Base-by-base conservation (phyloP, 768 basidiomycete genomes). In the Kwoniella mangroviensis region DNA sequence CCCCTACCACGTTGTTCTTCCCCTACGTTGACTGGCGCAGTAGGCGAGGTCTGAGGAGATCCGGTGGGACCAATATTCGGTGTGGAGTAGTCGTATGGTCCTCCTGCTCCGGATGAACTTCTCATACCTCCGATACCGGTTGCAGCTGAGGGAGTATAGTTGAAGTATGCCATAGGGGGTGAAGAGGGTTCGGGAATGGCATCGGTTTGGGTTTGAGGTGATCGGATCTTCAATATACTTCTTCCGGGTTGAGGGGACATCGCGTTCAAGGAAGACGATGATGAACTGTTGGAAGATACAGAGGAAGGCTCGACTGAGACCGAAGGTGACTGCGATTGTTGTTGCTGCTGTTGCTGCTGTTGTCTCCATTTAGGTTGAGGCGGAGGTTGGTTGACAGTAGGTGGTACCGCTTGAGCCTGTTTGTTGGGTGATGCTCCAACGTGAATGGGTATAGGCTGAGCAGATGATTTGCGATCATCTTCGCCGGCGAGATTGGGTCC, bases 401-500 rank as follows among this genome's bases (percentile, higher is more conserved):
- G 75, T 34, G 58, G 22, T 28, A 54, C 45, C 5, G 73, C 19
- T 51, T 63, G 65, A 28, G 52, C 67, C 26, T 75, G 65, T 19
- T 49, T 49, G 45, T 49, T 49, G 1, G 65, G 28, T 41, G 69
- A 28, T 2, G 62, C 22, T 4, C 79, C 74, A 83, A 85, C 45
- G 75, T 81, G 34, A 79, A 81, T 67, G 69, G 81, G 63, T 79
- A 84, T 40, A 77, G 73, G 67, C 66, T 84, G 84, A 61, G 72
- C 75, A 68, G 83, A 82, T 66, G 83, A 73, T 70, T 75, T 75
- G 80, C 80, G 73, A 34, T 28, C 79, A 67, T 69, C 77, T 61
- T 65, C 79, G 65, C 75, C 88, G 2, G 87, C 87, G 15, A 88
- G 83, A 76, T 88, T 88, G 10, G 89, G 86, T 1, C 87, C 88